Base-by-base conservation (phyloP, 176 grass and related monocot species). In the Oryza australiensis region DNA sequence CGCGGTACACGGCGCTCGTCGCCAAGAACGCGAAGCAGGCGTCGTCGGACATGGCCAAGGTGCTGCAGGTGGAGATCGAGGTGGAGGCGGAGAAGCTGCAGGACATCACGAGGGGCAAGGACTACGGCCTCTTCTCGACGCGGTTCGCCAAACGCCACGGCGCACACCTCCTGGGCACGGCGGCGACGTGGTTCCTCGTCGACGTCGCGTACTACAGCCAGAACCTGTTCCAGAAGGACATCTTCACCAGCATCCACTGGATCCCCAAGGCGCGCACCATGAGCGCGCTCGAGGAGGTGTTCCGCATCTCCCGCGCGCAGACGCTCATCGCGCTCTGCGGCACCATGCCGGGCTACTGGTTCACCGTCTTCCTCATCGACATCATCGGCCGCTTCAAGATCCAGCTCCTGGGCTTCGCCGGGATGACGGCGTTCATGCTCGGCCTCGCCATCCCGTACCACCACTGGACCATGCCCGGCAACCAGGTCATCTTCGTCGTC, bases 331-430 rank as follows among this genome's bases (percentile, higher is more conserved):
- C 90, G 26, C 82, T 95, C 30, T 95, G 90, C 16, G 90, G 93
- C 73, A 92, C 93, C 20, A 76, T 95, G 23, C 93, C 93, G 0
- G 93, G 93, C 22, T 95, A 90, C 86, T 95, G 88, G 93, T 95
- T 95, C 88, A 95, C 93, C 64, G 90, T 92, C 38, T 73, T 66
- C 27, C 80, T 94, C 72, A 89, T 94, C 78, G 92, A 94, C 57
- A 23, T 38, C 24, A 20, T 91, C 16, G 92, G 92, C 14, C 86
- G 89, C 12, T 89, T 91, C 83, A 33, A 37, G 37, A 94, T 94
- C 83, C 92, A 94, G 33, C 64, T 94, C 20, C 24, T 91, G 67
- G 92, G 92, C 1, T 94, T 94, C 34, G 72, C 86, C 1, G 79
- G 88, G 75, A 94, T 94, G 93, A 81, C 87, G 72, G 75, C 59